Base-by-base conservation (phyloP, 108 stramenopile genomes). In the Asterionellopsis glacialis region DNA sequence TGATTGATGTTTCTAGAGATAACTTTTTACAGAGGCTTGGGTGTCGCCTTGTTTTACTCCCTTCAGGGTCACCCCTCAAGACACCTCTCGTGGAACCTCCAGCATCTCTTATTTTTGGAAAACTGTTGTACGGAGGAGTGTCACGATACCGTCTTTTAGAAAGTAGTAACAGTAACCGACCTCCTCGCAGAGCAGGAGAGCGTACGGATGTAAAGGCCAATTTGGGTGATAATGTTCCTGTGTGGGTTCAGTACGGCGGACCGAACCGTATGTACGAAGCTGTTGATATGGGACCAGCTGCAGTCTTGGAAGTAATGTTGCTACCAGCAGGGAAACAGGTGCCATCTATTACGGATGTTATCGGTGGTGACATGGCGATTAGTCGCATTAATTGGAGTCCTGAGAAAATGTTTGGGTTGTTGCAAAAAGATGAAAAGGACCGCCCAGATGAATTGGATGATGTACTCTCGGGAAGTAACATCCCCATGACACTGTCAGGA, bases 181-280 rank as follows among this genome's bases (percentile, higher is more conserved):
- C 65, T 12, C 60, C 63, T 48, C 70, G 57, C 49, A 79, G 68
- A 61, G 59, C 74, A 47, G 89, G 73, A 67, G 80, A 73, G 61
- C 72, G 54, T 53, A 78, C 65, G 14, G 70, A 56, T 44, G 38
- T 65, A 52, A 72, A 62, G 54, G 44, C 58, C 0, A 41, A 45
- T 16, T 13, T 49, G 11, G 53, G 55, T 26, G 68, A 76, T 15
- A 70, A 77, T 40, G 67, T 82, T 55, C 75, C 80, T 1, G 73
- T 70, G 0, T 90, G 89, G 89, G 70, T 85, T 15, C 82, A 84
- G 61, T 81, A 85, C 22, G 89, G 89, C 51, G 89, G 89, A 21
- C 53, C 82, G 0, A 76, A 84, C 39, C 61, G 88, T 5, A 82
- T 74, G 49, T 90, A 87, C 55, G 85, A 90, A 62, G 79, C 79